Base-by-base conservation (phyloP, 2,329 filamentous ascomycete genomes). In the Hymenoscyphus occultus region DNA sequence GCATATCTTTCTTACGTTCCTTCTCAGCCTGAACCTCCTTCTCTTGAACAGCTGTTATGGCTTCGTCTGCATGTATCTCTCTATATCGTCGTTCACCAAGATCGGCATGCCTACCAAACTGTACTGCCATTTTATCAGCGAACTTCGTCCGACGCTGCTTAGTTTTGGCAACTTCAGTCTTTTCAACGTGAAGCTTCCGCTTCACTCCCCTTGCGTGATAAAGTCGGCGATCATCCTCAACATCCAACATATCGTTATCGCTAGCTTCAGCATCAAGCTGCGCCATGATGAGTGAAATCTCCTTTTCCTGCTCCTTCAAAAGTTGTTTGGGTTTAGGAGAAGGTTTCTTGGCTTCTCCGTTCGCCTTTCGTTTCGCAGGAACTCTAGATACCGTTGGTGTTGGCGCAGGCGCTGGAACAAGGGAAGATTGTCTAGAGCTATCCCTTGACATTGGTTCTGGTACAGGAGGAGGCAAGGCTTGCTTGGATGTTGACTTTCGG, bases 1-100 rank as follows among this genome's bases (percentile, higher is more conserved):
- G 95, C 92, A 99, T 98, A 75, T 99, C 95, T 81, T 99, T 99
- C 82, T 99, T 99, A 70, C 95, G 92, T 79, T 99, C 95, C 80
- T 99, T 99, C 78, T 99, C 95, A 67, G 94, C 93, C 67, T 90
- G 90, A 7, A 97, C 83, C 76, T 97, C 94, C 70, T 92, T 92
- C 67, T 93, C 90, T 70, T 95, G 91, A 1, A 98, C 94, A 72
- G 97, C 90, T 62, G 90, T 86, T 66, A 94, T 85, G 1, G 95
- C 94, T 51, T 90, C 88, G 19, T 91, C 86, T 74, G 93, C 93
- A 76, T 95, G 88, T 57, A 88, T 81, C 14, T 90, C 84, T 65
- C 91, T 86, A 76, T 91, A 97, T 39, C 91, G 87, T 62, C 89
- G 84, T 73, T 90, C 90, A 48, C 92, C 92, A 19, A 86, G 83